Base-by-base conservation (phyloP, 306 rosid genomes). In the Abrus pulchellus region DNA sequence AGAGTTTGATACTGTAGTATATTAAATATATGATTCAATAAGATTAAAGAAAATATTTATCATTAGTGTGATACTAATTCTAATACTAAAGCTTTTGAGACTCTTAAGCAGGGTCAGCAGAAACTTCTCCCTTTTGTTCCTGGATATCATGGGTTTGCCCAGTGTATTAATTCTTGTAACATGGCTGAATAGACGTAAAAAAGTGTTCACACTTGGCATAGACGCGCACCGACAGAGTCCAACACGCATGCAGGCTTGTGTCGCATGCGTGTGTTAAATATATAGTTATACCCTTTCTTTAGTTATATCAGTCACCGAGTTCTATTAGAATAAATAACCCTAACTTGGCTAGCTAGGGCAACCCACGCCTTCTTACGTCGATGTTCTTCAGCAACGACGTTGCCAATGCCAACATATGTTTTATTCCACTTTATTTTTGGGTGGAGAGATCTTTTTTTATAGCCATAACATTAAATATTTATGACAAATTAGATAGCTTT, bases 181-280 rank as follows among this genome's bases (percentile, higher is more conserved):
- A 52, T 66, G 53, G 72, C 43, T 67, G 72, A 67, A 67, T 67
- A 44, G 72, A 67, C 72, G 10, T 67, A 67, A 67, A 44, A 34
- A 44, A 43, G 71, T 27, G 72, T 41, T 9, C 38, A 44, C 7
- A 27, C 20, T 44, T 43, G 1, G n/a, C n/a, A 66, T 1, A 43
- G 72, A 27, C 20, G 43, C 38, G 9, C 72, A 67, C 72, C 72
- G 72, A 43, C 72, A 14, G 14, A 66, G 50, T 40, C 36, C 1
- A 66, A 66, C 53, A 43, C 72, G 53, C 72, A 66, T 66, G 72
- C 72, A 20, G 52, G n/a, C 7, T 65, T 65, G n/a, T 14, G 41
- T 65, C 33, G 33, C 71, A 41, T 65, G 52, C 34, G 50, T 34
- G 70, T 47, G 11, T 13, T 13, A 32, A 20, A 20, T 30, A 60